These are phyloP conservation scores for Pyrenophora seminiperda DNA, from an alignment of 2,329 filamentous ascomycete species.

Conservation along the genomic window DNA sequence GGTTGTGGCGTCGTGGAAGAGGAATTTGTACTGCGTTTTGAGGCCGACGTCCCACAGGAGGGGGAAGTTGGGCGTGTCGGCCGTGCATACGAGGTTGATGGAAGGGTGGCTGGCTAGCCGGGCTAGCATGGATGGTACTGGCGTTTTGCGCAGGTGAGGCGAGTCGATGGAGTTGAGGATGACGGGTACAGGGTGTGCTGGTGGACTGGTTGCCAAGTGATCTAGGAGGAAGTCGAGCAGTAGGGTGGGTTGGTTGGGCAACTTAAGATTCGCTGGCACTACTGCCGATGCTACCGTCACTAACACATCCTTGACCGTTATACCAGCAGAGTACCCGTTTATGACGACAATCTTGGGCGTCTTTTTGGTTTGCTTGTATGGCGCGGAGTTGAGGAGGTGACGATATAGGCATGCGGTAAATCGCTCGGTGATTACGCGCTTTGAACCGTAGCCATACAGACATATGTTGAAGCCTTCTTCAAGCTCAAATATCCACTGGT, in stretches of 20 bases:
- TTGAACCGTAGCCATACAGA: constrained; percentile 86
- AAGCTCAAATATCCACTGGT: constrained; percentile 92
- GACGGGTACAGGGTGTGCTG: constrained; percentile 61
- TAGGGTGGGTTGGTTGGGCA: constrained; percentile 68
- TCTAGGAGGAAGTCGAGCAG: constrained; percentile 70
- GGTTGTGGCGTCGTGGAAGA: constrained; percentile 94
- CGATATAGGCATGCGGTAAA: constrained; percentile 75
- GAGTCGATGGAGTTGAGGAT: constrained; percentile 89
- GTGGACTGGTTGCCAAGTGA: constrained; percentile 58
- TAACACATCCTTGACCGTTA: constrained; percentile 71
- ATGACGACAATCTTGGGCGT: constrained; percentile 74
- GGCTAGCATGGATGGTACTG: constrained; percentile 73
- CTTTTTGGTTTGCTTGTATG: constrained; percentile 39
- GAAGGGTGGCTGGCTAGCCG: constrained; percentile 74
- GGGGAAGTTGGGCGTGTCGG: constrained; percentile 85
- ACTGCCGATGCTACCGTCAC: constrained; percentile 70
- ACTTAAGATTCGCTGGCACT: constrained; percentile 55
- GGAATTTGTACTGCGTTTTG: constrained; percentile 81
- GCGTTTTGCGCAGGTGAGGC: constrained; percentile 71
- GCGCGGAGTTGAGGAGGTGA: constrained; percentile 35
- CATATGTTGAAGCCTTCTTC: constrained; percentile 86
- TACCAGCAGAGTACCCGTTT: constrained; percentile 78
- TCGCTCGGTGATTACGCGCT: constrained; percentile 72
- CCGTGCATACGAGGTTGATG: constrained; percentile 76
- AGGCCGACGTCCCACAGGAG: constrained; percentile 87